A percentile compares a stretch with the other conserved stretches of the same genome.
Conservation (phyloP, 2,329 filamentous ascomycete species). For the Periglandula ipomoeae region DNA sequence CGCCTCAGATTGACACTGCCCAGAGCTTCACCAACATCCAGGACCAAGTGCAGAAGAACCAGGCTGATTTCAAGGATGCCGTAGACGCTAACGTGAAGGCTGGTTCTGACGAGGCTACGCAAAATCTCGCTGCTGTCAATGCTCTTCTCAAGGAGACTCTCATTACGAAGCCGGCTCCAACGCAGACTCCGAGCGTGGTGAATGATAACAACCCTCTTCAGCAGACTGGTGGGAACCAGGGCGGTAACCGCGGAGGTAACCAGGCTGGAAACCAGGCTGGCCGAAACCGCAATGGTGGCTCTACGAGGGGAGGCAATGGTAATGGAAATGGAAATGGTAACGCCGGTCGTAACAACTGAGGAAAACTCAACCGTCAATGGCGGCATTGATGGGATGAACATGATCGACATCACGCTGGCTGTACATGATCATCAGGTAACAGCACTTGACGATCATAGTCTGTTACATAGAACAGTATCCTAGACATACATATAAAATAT, state of each 20-base stretch:
- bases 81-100: constrained; percentile 34
- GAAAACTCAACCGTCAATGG: too few species aligned
- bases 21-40: constrained; percentile 35
- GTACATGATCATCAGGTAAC: neutral
- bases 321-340: constrained; percentile 6
- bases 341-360: neutral
- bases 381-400: neutral
- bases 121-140: constrained; percentile 29
- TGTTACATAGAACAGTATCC: too few species aligned
- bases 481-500: too few species aligned
- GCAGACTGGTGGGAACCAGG: constrained; percentile 4
- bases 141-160: constrained; percentile 23
- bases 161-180: constrained; percentile 20
- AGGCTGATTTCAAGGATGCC: constrained; percentile 35
- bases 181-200: constrained; percentile 22
- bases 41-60: constrained; percentile 40
- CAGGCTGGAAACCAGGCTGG: constrained; percentile 1
- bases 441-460: too few species aligned
- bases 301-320: constrained; percentile 3
- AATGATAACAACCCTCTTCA: neutral
- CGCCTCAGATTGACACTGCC: constrained; percentile 35
- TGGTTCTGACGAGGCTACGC: constrained; percentile 18
- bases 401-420: neutral
- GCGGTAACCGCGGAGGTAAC: constrained; percentile 7
- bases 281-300: neutral